Evolutionary conservation across 192 early-diverging fungal species (phyloP), one percentile per base, ranked within the genome.

Genomic region (Podila epigama): DNA sequence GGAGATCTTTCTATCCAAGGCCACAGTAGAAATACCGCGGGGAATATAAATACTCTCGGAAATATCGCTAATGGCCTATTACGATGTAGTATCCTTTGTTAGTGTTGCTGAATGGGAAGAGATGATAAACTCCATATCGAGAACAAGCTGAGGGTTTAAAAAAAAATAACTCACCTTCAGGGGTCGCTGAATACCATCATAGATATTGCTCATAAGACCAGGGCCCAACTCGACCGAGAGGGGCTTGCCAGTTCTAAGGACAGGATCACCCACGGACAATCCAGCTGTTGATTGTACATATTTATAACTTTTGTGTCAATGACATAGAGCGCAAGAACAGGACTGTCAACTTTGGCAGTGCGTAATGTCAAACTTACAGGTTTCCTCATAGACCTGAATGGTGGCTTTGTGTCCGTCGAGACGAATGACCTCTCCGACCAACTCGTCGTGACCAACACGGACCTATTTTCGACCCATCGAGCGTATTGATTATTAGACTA

Each of bases 381-480:
- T 99, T 80, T 99, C 98, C 70, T 99, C 98, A 87, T 99, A 99
- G 25, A 99, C 98, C 85, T 99, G 98, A 70, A 99, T 92, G 27
- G 98, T 98, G n/a, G 96, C 95, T 86, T 99, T 99, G 82, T 98
- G 95, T 63, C 94, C 91, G 42, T 99, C 98, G 69, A 99, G 94
- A 85, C 97, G 94, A 85, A 99, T 99, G 70, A 99, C 98, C 84
- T 99, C 98, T 70, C 98, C 98, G 41, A 99, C 95, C 56, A 99
- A 86, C 59, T 97, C 97, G 57, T 92, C 87, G 84, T 99, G 95
- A 55, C 98, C 98, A 28, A 99, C 98, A 70, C 97, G 94, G 35
- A 96, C 93, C 94, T 95, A 61, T 40, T 32, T 22, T 9, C 11
- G 36, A 34, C 50, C 22, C 4, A 51, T 31, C 18, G 51, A 51